A percentile compares a stretch with the other conserved stretches of the same genome.
Evolutionary conservation across 371 early-diverging fungal genomes (phyloP).

Genomic region (Syncephalastrum racemosum): DNA sequence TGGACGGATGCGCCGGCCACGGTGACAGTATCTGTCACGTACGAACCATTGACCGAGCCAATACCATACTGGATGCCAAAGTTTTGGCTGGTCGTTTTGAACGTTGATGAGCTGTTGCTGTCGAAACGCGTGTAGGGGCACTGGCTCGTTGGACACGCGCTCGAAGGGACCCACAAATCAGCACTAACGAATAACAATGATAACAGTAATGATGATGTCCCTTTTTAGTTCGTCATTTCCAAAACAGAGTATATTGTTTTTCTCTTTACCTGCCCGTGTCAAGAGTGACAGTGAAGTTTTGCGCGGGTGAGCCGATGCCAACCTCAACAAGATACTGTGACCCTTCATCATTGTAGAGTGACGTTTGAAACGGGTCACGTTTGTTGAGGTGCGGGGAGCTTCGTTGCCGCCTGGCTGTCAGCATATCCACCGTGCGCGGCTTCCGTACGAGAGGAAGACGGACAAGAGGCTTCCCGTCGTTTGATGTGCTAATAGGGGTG

Average conservation of each 20-base stretch:
- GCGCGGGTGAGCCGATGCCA: constrained; percentile 40
- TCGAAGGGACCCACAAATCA: constrained; percentile 48
- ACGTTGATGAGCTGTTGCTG: constrained; percentile 25
- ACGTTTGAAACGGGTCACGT: constrained; percentile 6
- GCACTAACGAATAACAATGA: constrained; percentile 23
- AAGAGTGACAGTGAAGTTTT: constrained; percentile 39
- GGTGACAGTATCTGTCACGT: constrained; percentile 38
- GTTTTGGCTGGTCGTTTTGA: constrained; percentile 14
- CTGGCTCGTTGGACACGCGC: constrained; percentile 27
- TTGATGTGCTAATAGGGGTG: no score
- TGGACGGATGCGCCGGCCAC: constrained; percentile 31
- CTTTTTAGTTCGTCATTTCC: not conserved
- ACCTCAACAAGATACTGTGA: constrained; percentile 37
- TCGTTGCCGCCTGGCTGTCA: constrained; percentile 1
- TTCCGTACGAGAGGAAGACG: constrained; percentile 8
- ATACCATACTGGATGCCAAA: constrained; percentile 41
- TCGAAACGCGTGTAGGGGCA: constrained; percentile 42
- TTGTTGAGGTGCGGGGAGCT: not conserved
- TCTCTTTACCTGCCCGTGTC: constrained; percentile 50
- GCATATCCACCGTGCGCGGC: constrained; percentile 5
- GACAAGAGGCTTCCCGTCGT: not conserved
- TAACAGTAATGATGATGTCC: not conserved
- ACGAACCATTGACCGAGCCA: constrained; percentile 43
- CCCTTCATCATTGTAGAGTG: constrained; percentile 37
- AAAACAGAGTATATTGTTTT: not conserved